A percentile compares a stretch with the other conserved stretches of the same genome.
Evolutionary conservation across 352 stramenopile species (phyloP).

Genomic region (Pythium phragmiticola): DNA sequence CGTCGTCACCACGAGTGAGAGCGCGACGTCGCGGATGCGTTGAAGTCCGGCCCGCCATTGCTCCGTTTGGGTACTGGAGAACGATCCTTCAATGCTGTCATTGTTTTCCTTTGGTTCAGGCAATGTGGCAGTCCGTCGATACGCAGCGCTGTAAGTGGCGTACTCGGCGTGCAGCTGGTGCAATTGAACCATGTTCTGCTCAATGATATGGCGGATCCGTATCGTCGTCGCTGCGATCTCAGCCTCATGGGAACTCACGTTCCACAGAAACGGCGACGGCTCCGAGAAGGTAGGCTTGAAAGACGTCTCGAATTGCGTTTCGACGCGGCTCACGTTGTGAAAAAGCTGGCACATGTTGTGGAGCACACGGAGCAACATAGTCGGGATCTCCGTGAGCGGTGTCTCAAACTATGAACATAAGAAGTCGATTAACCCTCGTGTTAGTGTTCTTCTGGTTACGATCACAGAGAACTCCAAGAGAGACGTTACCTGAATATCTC

Average conservation of each 20-base stretch:
- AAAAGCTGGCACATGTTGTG: constrained; percentile 70
- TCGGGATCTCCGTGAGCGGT: constrained; percentile 52
- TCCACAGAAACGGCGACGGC: constrained; percentile 62
- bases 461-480: background rate
- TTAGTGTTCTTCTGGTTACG: background rate
- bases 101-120: background rate
- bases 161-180: constrained; percentile 45
- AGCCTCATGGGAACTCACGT: constrained; percentile 60
- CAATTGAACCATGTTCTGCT: constrained; percentile 46
- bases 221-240: constrained; percentile 54
- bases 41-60: constrained; percentile 33
- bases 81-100: constrained; percentile 16
- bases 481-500: constrained; percentile 22
- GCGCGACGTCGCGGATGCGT: constrained; percentile 26
- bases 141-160: constrained; percentile 29
- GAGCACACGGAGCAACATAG: constrained; percentile 57
- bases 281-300: constrained; percentile 16
- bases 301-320: constrained; percentile 54
- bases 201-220: constrained; percentile 60
- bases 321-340: constrained; percentile 61
- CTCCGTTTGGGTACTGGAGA: constrained; percentile 25
- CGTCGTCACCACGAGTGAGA: constrained; percentile 29
- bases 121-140: constrained; percentile 34
- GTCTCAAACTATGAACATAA: constrained; percentile 37
- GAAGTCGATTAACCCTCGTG: background rate